Evolutionary conservation across 768 basidiomycete genomes (phyloP), one percentile per base, ranked within the genome.

Genomic region (Mycena haematopus): DNA sequence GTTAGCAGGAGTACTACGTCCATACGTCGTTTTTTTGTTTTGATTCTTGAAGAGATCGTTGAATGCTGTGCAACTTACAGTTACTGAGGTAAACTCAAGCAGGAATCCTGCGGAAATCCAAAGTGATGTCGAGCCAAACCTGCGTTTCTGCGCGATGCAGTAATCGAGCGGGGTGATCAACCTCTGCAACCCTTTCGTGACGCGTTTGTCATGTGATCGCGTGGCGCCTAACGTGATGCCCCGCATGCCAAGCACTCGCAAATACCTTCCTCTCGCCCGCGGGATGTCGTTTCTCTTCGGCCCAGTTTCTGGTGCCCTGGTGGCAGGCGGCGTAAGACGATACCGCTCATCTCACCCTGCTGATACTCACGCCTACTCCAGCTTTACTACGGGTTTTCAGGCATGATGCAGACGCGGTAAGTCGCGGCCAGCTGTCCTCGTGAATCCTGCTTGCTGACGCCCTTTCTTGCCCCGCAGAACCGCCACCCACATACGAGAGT

Each of bases 361-460:
- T 27, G 15, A 13, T 45, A 49, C 44, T 24, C 40, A 27, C 53
- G 36, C 25, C 21, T 22, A 22, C 31, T 57, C 14, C 64, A 87
- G 88, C 78, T 89, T 6, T 90, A 90, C 74, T 90, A 90, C 72
- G 88, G 87, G 24, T 87, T 90, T 70, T 89, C 88, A 3, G 85
- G 82, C 68, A 70, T 88, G 72, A 87, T 90, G 51, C 80, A 84
- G 52, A 81, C 82, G 47, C 80, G 80, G 88, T 86, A 55, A 42
- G 80, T 69, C 46, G 27, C 25, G 21, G 55, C n/a, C 52, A 25
- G 19, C 19, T 50, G 29, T 54, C 53, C 19, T 40, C 9, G 0
- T 27, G 4, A 24, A 54, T 17, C 25, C 40, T n/a, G 7, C 33
- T 36, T 14, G 13, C 40, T 62, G 19, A 51, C 51, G 45, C n/a